Base-by-base conservation (phyloP, 768 basidiomycete genomes). In the Kwoniella heveanensis region DNA sequence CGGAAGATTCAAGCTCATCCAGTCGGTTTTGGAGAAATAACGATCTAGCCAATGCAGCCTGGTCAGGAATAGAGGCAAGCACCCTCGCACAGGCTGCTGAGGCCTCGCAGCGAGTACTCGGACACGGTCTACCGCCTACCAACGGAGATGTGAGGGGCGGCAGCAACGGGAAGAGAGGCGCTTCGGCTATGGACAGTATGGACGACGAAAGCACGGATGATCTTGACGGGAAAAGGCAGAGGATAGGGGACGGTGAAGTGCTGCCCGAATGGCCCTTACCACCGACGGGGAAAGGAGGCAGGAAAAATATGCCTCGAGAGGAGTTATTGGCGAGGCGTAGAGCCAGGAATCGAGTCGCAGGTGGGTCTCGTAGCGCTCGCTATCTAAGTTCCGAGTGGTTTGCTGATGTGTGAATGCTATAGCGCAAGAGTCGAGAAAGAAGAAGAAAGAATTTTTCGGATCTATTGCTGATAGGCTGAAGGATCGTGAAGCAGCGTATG, bases 291-390 rank as follows among this genome's bases (percentile, higher is more conserved):
- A 66, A 63, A 25, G 64, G 64, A 15, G 56, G 65, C 2, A 57
- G 69, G 49, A 70, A 70, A 54, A 64, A 60, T 36, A 70, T 70
- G 69, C 65, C 65, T 5, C 49, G 58, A 26, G 69, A 70, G 17
- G 69, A 70, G 39, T n/a, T 70, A 51, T 44, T 70, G 44, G 69
- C 69, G 13, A 64, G 69, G 27, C 27, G 69, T 51, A 44, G 69
- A 36, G 69, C 69, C 0, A 60, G 69, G 37, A 70, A 70, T 54
- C 47, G 60, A 48, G 69, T 64, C 7, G 62, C 69, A n/a, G 69
- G 69, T 70, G 56, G 50, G 69, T 61, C 19, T n/a, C n/a, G n/a
- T n/a, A n/a, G n/a, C n/a, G n/a, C n/a, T n/a, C n/a, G n/a, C n/a
- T n/a, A n/a, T n/a, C n/a, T n/a, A n/a, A n/a, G n/a, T n/a, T n/a